Evolutionary conservation across 2,329 filamentous ascomycete genomes (phyloP).

Genomic region (Colletotrichum higginsianum): DNA sequence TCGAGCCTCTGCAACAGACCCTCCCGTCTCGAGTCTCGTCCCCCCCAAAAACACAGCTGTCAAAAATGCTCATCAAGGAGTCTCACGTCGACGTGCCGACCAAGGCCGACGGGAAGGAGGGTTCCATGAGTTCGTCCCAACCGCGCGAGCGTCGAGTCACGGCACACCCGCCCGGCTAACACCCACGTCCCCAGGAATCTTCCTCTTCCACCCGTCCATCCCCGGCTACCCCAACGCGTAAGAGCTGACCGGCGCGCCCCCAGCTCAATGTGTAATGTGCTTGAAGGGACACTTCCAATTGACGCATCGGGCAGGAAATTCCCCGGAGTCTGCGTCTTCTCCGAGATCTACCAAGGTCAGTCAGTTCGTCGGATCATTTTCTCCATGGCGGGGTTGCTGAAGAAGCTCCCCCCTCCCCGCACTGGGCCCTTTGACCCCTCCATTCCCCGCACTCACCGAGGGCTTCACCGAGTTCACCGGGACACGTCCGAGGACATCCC

Average conservation of each 20-base stretch:
- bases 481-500: slow-evolving; percentile 1
- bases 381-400: slow-evolving; percentile 32
- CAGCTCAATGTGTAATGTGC: no score
- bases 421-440: slow-evolving; percentile 29
- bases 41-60: background rate
- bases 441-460: background rate
- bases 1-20: background rate
- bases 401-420: slow-evolving; percentile 7
- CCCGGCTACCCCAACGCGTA: slow-evolving; percentile 89
- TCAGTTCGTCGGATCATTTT: slow-evolving; percentile 1
- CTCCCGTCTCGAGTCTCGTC: background rate
- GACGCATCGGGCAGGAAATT: slow-evolving; percentile 67
- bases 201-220: slow-evolving; percentile 88
- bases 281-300: background rate
- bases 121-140: slow-evolving; percentile 63
- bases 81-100: slow-evolving; percentile 66
- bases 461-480: slow-evolving; percentile 12
- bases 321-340: slow-evolving; percentile 89
- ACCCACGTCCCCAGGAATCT: slow-evolving; percentile 76
- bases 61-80: slow-evolving; percentile 68
- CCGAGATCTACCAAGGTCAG: slow-evolving; percentile 94
- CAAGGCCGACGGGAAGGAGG: slow-evolving; percentile 67
- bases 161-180: slow-evolving; percentile 13
- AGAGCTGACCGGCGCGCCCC: slow-evolving; percentile 44
- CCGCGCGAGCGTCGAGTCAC: background rate